Evolutionary conservation across 2,329 filamentous ascomycete species (phyloP), one percentile per base, ranked within the genome.

Genomic region (Ophiostoma quercus): DNA sequence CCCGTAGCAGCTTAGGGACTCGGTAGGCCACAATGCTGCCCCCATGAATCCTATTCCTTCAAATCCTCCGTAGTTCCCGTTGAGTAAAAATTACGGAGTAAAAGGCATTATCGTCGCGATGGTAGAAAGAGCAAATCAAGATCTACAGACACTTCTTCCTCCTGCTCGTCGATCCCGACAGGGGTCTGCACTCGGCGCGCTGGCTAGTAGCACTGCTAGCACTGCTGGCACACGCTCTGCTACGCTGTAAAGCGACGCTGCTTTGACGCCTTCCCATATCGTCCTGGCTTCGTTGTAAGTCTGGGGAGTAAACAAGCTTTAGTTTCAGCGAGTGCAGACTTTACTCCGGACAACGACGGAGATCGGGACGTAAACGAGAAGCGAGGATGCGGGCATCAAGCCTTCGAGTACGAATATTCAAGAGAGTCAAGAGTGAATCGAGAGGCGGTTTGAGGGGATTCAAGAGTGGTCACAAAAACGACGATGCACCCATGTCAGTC

Each of bases 191-290:
- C 51, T 16, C 51, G 16, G 4, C 6, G 43, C 16, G 7, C 14
- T 16, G 14, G n/a, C 47, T 54, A 25, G n/a, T 54, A 43, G 41
- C 11, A n/a, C 9, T 41, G 19, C n/a, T 57, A 57, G 51, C 51
- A 25, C 47, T 54, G 47, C n/a, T 22, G n/a, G 19, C 47, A 25
- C 47, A 22, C 51, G n/a, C 51, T 57, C 51, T 22, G n/a, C 51
- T 11, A 57, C 51, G 8, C 22, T 57, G 19, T 5, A 57, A 57
- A 57, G 51, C 51, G 1, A 57, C 51, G n/a, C 22, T 11, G 16
- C 51, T 25, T 25, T 25, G n/a, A 25, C 51, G 51, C 51, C 51
- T 57, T 57, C 51, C 51, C 51, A 25, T 57, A 57, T 57, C 51
- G 51, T 57, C 51, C 22, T 57, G 51, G 51, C 51, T 57, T 57